Percentiles rank a stretch among this genome's conserved stretches.
phyloP scores from a whole-genome alignment of 768 basidiomycete genomes.

The Terana coerulea region DNA sequence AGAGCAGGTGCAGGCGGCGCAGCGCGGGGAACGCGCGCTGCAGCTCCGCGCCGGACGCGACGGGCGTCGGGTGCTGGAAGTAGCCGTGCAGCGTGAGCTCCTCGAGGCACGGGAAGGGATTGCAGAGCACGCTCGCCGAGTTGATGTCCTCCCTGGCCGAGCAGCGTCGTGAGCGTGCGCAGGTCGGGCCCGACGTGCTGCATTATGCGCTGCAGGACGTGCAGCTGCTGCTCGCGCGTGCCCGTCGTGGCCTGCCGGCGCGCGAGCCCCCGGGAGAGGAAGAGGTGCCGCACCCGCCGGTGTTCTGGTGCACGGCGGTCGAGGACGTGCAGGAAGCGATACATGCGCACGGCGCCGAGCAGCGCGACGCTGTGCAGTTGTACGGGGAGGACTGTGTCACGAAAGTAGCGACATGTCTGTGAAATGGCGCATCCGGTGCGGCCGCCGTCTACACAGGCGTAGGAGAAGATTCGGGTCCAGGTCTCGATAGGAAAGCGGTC shows the following conservation, averaged over 20 bases:
- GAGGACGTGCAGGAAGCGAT: neutral
- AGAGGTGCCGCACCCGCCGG: constrained; percentile 16
- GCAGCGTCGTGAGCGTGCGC: constrained; percentile 8
- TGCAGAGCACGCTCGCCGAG: constrained; percentile 4
- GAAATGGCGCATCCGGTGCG: constrained; percentile 9
- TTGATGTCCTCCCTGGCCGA: neutral
- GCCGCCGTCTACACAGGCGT: constrained; percentile 10
- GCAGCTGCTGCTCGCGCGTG: neutral
- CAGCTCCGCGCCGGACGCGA: neutral
- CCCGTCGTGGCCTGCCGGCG: neutral
- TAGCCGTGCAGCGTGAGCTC: constrained; percentile 14
- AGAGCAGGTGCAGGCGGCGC: constrained; percentile 8
- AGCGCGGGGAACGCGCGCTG: constrained; percentile 8
- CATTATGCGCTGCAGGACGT: neutral
- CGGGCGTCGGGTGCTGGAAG: neutral
- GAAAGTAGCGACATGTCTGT: constrained; percentile 8
- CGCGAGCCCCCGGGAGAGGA: constrained; percentile 5
- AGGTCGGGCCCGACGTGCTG: constrained; percentile 4
- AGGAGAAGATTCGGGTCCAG: constrained; percentile 7
- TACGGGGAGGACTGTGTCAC: constrained; percentile 5
- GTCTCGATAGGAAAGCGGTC: constrained; percentile 6
- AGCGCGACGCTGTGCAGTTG: constrained; percentile 13
- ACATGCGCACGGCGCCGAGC: neutral
- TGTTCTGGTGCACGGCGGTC: constrained; percentile 1
- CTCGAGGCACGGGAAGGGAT: constrained; percentile 7